Evolutionary conservation across 257 asterid genomes (phyloP).

Genomic region (Scutellaria barbata): DNA sequence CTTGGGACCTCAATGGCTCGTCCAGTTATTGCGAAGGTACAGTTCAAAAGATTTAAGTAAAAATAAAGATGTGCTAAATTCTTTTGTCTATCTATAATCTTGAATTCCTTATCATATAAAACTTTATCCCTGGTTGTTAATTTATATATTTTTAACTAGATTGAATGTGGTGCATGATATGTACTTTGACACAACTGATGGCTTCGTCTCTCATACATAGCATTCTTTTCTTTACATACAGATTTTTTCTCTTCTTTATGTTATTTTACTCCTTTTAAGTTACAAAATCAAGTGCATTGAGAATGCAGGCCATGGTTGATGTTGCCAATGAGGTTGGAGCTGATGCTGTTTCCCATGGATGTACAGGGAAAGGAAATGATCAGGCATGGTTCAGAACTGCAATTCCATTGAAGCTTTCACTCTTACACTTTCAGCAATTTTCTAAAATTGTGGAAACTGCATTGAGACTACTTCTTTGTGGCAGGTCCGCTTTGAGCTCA

Average conservation of each 20-base stretch:
- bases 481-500: constrained; percentile 97
- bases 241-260: background rate
- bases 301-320: constrained; percentile 97
- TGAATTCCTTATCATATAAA: constrained; percentile 1
- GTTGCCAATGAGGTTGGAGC: constrained; percentile 98
- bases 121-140: background rate
- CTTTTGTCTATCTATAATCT: background rate
- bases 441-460: background rate
- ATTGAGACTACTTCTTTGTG: constrained; percentile 27
- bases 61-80: background rate
- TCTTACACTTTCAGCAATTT: constrained; percentile 3
- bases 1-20: constrained; percentile 99
- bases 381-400: constrained; percentile 57
- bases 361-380: constrained; percentile 98
- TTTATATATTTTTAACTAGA: constrained; percentile 15
- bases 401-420: constrained; percentile 14
- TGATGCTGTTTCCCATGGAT: constrained; percentile 98
- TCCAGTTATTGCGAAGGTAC: constrained; percentile 97
- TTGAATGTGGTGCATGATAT: background rate
- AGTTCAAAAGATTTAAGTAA: constrained; percentile 8
- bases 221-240: background rate
- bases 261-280: constrained; percentile 6
- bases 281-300: constrained; percentile 27
- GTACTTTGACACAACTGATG: no score
- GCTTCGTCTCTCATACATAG: background rate